These are phyloP conservation scores for Dalbergia cultrata DNA, from an alignment of 306 rosid genomes.

Conservation along the genomic window DNA sequence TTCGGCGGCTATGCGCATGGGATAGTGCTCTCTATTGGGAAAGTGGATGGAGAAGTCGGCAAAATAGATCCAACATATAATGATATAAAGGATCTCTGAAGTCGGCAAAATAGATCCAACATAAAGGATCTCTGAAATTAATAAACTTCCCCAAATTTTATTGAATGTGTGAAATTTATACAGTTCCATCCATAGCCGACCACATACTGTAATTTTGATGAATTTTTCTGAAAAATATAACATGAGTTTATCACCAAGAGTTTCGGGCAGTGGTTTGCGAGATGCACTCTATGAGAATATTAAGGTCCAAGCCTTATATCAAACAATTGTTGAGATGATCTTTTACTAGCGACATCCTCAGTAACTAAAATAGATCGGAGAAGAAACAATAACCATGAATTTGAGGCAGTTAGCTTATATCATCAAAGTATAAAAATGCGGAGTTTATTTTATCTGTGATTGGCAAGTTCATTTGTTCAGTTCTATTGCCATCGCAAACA, in stretches of 20 bases:
- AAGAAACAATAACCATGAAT: not conserved
- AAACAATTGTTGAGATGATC: too few relatives aligned
- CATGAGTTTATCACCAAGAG: too few relatives aligned
- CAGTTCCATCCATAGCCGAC: not conserved
- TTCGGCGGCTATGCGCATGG: constrained; percentile 33
- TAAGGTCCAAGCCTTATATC: too few relatives aligned
- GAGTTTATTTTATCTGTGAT: not conserved
- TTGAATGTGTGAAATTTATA: not conserved
- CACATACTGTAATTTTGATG: not conserved
- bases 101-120: too few relatives aligned
- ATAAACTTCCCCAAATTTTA: not conserved
- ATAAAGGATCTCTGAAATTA: too few relatives aligned
- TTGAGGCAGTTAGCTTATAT: not conserved
- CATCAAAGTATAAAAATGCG: constrained; percentile 3
- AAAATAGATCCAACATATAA: not conserved
- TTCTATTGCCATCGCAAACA: not conserved
- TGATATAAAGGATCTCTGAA: not conserved
- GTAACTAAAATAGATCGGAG: too few relatives aligned
- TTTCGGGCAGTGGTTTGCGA: too few relatives aligned
- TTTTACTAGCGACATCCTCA: too few relatives aligned
- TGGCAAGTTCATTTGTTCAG: not conserved
- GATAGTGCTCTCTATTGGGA: not conserved
- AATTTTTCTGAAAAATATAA: not conserved
- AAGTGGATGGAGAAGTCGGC: constrained; percentile 30
- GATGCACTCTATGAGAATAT: too few relatives aligned